Conservation (phyloP, 257 asterid genomes). For the Gynochthodes officinalis region DNA sequence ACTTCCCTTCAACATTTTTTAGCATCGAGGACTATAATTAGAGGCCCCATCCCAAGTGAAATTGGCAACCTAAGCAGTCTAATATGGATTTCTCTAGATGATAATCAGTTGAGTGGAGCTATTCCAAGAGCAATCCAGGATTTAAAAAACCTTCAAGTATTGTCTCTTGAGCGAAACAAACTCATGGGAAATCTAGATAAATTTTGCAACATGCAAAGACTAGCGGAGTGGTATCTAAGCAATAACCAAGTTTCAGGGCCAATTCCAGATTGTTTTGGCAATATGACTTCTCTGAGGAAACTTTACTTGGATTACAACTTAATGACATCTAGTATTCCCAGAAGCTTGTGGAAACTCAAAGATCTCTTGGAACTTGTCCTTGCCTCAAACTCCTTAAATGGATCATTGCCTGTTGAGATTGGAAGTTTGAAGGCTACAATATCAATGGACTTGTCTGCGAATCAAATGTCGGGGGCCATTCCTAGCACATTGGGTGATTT, state of each 20-base stretch:
- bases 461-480: background rate
- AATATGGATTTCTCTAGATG: background rate
- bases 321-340: conserved; percentile 2
- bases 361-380: background rate
- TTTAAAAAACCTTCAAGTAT: background rate
- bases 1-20: background rate
- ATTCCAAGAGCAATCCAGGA: conserved; percentile 5
- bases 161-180: conserved; percentile 6
- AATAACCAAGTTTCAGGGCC: conserved; percentile 19
- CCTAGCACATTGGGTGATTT: background rate
- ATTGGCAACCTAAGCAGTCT: conserved; percentile 31
- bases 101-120: conserved; percentile 7
- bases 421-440: background rate
- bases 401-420: background rate
- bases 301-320: background rate
- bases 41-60: conserved; percentile 32
- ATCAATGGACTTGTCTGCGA: background rate
- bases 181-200: background rate
- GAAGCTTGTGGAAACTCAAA: background rate
- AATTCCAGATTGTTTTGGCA: conserved; percentile 23
- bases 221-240: conserved; percentile 4
- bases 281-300: background rate
- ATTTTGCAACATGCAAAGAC: conserved; percentile 17
- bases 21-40: background rate
- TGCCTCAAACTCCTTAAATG: background rate